Evolutionary conservation across 2,329 filamentous ascomycete genomes (phyloP), one percentile per base, ranked within the genome.

Genomic region (Phaeosphaeria sp.): DNA sequence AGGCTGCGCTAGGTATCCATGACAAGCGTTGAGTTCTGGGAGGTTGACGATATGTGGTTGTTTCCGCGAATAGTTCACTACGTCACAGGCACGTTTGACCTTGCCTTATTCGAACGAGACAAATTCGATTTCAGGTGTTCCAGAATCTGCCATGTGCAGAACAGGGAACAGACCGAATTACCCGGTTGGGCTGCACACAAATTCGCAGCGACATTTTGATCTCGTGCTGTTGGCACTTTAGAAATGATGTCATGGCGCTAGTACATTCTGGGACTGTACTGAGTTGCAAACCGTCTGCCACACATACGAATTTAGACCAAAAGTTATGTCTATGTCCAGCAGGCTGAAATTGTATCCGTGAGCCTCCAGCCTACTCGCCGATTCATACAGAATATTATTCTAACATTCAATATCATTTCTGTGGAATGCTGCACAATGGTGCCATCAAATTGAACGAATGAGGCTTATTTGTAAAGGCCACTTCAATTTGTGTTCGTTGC

Each of bases 51-150:
- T 46, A 56, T 52, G 57, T 51, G 55, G 48, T 15, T 49, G 33
- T 53, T 54, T 53, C 55, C 55, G 46, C 55, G 53, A 18, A 43
- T 43, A 43, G 8, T 20, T 43, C 40, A n/a, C n/a, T 43, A 43
- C 40, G 40, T 43, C 40, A 43, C 40, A 43, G 8, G 40, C 40
- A 43, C 40, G 40, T 43, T 40, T 15, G 6, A 11, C 13, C 22
- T 24, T 51, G 27, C 44, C 52, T 45, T 40, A 45, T 50, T 52
- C 53, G 57, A 58, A 56, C 24, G 30, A 52, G 60, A 54, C 54
- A 52, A 17, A 18, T 21, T 7, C 25, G 17, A 6, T 20, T 2
- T 33, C 20, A 39, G 30, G 42, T 39, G 20, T 21, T 25, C 25
- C 7, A n/a, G 25, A 18, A 20, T 49, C 17, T 30, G 46, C 30